Evolutionary conservation across 2,329 filamentous ascomycete genomes (phyloP).

Genomic region (Didymella lethalis): DNA sequence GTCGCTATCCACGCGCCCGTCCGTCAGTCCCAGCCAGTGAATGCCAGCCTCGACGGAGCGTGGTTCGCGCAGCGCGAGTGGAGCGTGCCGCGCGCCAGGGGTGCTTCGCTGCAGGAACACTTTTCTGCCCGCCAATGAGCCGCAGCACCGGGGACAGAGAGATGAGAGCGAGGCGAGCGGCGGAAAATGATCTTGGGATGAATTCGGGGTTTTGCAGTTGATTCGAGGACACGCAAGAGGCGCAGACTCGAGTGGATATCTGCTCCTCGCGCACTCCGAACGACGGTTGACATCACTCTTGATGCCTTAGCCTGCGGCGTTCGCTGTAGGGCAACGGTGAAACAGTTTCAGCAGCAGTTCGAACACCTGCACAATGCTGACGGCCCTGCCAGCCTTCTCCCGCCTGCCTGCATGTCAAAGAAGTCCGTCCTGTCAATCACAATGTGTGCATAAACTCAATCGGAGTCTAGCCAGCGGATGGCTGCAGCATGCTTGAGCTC

Average conservation of each 20-base stretch:
- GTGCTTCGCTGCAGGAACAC: constrained; percentile 38
- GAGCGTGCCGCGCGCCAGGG: constrained; percentile 35
- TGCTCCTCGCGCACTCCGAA: constrained; percentile 9
- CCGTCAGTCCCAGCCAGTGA: constrained; percentile 13
- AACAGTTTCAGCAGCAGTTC: constrained; percentile 20
- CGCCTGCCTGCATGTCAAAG: constrained; percentile 9
- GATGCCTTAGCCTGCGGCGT: constrained; percentile 15
- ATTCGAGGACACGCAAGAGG: constrained; percentile 11
- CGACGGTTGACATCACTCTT: constrained; percentile 14
- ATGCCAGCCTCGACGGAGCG: constrained; percentile 20
- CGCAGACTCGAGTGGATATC: constrained; percentile 10
- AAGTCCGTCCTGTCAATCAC: constrained; percentile 16
- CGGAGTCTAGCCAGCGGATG: constrained; percentile 15
- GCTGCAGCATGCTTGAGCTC: constrained; percentile 11
- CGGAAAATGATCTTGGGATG: constrained; percentile 7
- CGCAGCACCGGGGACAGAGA: constrained; percentile 4
- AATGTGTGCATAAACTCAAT: constrained; percentile 14
- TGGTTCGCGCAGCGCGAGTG: constrained; percentile 36
- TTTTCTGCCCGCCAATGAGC: constrained; percentile 23
- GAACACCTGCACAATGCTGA: constrained; percentile 12
- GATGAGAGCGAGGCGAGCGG: constrained; percentile 5
- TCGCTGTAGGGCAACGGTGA: constrained; percentile 16
- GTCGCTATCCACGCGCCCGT: constrained; percentile 34
- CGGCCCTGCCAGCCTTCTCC: constrained; percentile 2
- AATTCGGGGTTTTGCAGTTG: constrained; percentile 4